These are phyloP conservation scores for Lachancea sp. DNA, from an alignment of 805 yeast genomes.

Conservation along the genomic window DNA sequence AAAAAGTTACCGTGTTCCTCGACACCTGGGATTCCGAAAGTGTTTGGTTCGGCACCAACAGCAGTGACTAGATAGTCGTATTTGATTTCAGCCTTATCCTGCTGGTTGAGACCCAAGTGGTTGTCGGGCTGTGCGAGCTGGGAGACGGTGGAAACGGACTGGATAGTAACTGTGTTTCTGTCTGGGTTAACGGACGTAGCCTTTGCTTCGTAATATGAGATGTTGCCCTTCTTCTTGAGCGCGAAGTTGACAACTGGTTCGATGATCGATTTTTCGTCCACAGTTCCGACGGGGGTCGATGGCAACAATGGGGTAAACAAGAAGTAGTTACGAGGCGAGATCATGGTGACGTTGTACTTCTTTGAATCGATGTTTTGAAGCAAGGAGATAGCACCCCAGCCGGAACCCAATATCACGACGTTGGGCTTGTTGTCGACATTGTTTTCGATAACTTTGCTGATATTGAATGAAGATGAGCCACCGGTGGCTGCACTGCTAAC, in stretches of 20 bases:
- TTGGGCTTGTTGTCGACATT: slow-evolving; percentile 33
- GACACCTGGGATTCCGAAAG: slow-evolving; percentile 92
- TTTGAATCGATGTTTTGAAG: slow-evolving; percentile 80
- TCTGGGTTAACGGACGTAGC: slow-evolving; percentile 79
- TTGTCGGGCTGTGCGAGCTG: slow-evolving; percentile 29
- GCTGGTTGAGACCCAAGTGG: slow-evolving; percentile 33
- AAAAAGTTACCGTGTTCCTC: slow-evolving; percentile 75
- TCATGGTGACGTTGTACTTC: slow-evolving; percentile 79
- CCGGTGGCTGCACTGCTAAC: slow-evolving; percentile 24
- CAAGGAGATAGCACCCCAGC: slow-evolving; percentile 91
- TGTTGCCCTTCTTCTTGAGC: slow-evolving; percentile 70
- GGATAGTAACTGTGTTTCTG: slow-evolving; percentile 60
- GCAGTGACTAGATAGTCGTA: slow-evolving; percentile 86
- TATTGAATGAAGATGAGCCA: slow-evolving; percentile 34
- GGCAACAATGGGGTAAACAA: slow-evolving; percentile 91
- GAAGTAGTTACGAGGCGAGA: slow-evolving; percentile 91
- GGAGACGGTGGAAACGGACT: slow-evolving; percentile 34
- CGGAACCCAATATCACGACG: slow-evolving; percentile 71
- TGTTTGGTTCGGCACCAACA: slow-evolving; percentile 91
- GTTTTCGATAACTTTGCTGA: slow-evolving; percentile 34
- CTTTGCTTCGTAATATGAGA: slow-evolving; percentile 81
- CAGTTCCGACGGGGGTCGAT: slow-evolving; percentile 89
- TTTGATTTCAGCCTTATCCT: slow-evolving; percentile 40
- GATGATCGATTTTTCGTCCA: slow-evolving; percentile 82
- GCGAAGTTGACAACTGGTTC: slow-evolving; percentile 90